Evolutionary conservation across 805 yeast species (phyloP), one percentile per base, ranked within the genome.

Genomic region (Zygoascus flipseniorum): DNA sequence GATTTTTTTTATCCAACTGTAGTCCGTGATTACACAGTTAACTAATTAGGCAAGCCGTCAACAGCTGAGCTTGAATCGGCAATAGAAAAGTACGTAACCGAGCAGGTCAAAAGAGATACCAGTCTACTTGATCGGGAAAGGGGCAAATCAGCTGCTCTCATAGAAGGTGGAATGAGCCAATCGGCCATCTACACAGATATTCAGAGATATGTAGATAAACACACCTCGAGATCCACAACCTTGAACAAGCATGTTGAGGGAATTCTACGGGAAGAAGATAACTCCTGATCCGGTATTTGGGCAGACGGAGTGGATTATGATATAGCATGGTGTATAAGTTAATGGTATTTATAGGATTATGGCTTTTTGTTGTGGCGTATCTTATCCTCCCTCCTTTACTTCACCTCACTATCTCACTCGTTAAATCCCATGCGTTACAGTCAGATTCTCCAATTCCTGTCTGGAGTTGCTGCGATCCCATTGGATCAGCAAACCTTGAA

Each of bases 61-160:
- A 50, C 55, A 26, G 48, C 51, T 5, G 55, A 51, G 13, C 53
- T 62, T 19, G 35, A 46, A 28, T 39, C 19, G n/a, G 54, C 54
- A 20, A 55, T 62, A 31, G 52, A 60, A 47, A 54, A 51, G 9
- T 53, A 59, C 19, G 63, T 62, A 4, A 61, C 59, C 41, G 54
- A 57, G 20, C 58, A 60, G 52, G 60, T 61, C 10, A 52, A 53
- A 31, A 56, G 50, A 39, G 60, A 62, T 31, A 60, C 63, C 16
- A 37, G 48, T 23, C 51, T 61, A 31, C 57, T 62, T 32, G 51
- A 53, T 8, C 51, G 58, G 26, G 64, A 61, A 20, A 50, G 63
- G 31, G 56, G 58, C 26, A 62, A 59, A 44, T 54, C 63, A 5
- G 64, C 62, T 9, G 63, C 60, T 4, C 39, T 62, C n/a, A 48